Base-by-base conservation (phyloP, 768 basidiomycete species). In the Macrolepiota dolichaula region DNA sequence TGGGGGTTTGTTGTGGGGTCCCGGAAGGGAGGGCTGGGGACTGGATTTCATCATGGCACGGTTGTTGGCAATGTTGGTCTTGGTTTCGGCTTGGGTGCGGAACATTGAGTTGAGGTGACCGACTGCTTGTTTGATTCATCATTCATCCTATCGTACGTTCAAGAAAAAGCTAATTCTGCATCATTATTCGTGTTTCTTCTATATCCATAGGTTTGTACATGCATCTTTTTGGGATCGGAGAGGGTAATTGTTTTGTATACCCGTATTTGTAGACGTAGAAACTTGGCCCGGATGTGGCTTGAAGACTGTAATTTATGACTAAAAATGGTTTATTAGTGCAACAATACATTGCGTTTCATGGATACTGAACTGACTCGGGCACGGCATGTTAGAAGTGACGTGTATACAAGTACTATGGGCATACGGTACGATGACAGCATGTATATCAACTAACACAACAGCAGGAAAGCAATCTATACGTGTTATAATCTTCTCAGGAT, bases 1-100 rank as follows among this genome's bases (percentile, higher is more conserved):
- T 83, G 83, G 79, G 84, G 80, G 27, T 77, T 83, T 62, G 61
- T 64, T 57, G 67, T 71, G 60, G 53, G 72, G 64, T 60, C 69
- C 49, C 55, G 59, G 32, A 51, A 63, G 27, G 58, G 46, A 38
- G 42, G 57, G 24, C 38, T 61, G 36, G 46, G 47, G 6, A 19
- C 38, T 17, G 10, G 19, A 1, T 50, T 62, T 42, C 49, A 51
- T 51, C 32, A 54, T 55, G 32, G 47, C 17, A 13, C 61, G 35
- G 27, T 22, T 55, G 29, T 37, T 40, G 24, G 51, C 36, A 36
- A 15, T 37, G n/a, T 51, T 25, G 46, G 61, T 55, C n/a, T 55
- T 35, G 59, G 35, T 17, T 19, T 60, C 40, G 29, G 40, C 47
- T 36, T 57, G 47, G 47, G 27, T n/a, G 27, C 50, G 15, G 22